phyloP scores from a whole-genome alignment of 352 stramenopile species.

The Phytophthora palmivora region DNA sequence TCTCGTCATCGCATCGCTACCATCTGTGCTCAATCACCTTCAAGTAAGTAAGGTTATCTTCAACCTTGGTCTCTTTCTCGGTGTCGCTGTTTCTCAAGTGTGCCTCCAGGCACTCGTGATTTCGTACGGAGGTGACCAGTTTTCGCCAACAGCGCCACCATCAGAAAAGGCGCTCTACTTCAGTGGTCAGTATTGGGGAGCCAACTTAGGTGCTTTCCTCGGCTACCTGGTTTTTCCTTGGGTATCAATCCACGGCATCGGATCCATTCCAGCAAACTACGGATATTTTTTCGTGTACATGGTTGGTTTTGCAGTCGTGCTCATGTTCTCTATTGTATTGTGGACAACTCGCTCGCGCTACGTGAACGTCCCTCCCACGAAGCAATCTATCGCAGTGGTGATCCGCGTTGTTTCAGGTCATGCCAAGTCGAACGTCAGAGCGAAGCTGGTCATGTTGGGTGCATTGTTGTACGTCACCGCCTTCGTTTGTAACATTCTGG shows the following conservation, averaged over 20 bases:
- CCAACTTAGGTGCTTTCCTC: slow-evolving; percentile 81
- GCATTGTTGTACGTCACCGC: slow-evolving; percentile 42
- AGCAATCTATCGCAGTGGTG: slow-evolving; percentile 49
- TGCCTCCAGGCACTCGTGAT: slow-evolving; percentile 67
- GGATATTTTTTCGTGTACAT: slow-evolving; percentile 62
- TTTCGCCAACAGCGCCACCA: slow-evolving; percentile 43
- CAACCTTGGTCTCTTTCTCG: slow-evolving; percentile 56
- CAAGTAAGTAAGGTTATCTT: slow-evolving; percentile 50
- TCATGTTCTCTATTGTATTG: slow-evolving; percentile 42
- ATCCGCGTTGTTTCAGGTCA: slow-evolving; percentile 44
- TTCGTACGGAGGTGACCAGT: slow-evolving; percentile 70
- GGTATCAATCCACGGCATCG: slow-evolving; percentile 73
- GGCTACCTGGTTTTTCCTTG: slow-evolving; percentile 81
- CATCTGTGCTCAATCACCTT: slow-evolving; percentile 33
- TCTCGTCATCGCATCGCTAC: slow-evolving; percentile 49
- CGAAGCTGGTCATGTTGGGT: slow-evolving; percentile 40
- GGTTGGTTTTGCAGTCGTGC: slow-evolving; percentile 53
- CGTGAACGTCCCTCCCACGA: slow-evolving; percentile 46
- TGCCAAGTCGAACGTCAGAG: slow-evolving; percentile 35
- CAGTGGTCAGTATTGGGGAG: slow-evolving; percentile 83
- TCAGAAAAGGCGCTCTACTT: slow-evolving; percentile 74
- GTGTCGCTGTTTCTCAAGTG: slow-evolving; percentile 50
- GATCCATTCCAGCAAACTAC: slow-evolving; percentile 44
- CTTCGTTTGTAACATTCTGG: slow-evolving; percentile 59
- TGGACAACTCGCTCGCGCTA: slow-evolving; percentile 48